Evolutionary conservation across 2,329 filamentous ascomycete genomes (phyloP), one percentile per base, ranked within the genome.

Genomic region (Penicillium occitanis): DNA sequence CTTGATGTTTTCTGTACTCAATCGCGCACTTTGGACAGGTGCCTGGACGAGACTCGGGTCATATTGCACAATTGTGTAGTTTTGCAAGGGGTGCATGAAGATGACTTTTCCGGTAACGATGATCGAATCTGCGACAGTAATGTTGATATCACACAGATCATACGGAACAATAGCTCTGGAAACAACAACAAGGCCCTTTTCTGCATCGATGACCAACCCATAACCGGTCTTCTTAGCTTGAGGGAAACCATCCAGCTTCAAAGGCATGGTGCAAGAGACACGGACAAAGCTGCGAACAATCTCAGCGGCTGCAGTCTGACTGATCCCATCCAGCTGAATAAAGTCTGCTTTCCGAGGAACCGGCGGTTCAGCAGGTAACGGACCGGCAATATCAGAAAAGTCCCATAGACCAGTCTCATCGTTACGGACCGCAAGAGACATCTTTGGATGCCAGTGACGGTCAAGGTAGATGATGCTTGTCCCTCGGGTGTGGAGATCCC

Each of bases 221-320:
- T 97, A 97, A 0, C 95, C 95, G 81, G 93, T 95, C 80, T 96
- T 95, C 59, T 93, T 87, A 70, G 95, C 92, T 77, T 95, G 92
- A 5, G 95, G 96, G 76, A 97, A 99, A n/a, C 95, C 95, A 76
- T 99, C 95, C 10, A 99, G 86, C 83, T 98, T 98, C 68, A 99
- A 83, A 0, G 95, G 95, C 90, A 99, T 94, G 28, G 90, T 91
- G 72, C 93, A 96, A 69, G 91, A 90, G 64, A 99, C 91, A 46
- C 95, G 90, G 30, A 99, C 94, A 76, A 99, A 98, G 75, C 93
- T 97, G 70, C 91, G 90, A 46, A 99, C 91, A 68, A 99, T 87
- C 70, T 97, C 92, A 2, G 93, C 93, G n/a, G 95, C 93, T 19
- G 92, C 91, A 28, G 92, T 89, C 75, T 97, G 90, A 67, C 90